Evolutionary conservation across 371 early-diverging fungal species (phyloP).

Genomic region (Mortierella sp.): DNA sequence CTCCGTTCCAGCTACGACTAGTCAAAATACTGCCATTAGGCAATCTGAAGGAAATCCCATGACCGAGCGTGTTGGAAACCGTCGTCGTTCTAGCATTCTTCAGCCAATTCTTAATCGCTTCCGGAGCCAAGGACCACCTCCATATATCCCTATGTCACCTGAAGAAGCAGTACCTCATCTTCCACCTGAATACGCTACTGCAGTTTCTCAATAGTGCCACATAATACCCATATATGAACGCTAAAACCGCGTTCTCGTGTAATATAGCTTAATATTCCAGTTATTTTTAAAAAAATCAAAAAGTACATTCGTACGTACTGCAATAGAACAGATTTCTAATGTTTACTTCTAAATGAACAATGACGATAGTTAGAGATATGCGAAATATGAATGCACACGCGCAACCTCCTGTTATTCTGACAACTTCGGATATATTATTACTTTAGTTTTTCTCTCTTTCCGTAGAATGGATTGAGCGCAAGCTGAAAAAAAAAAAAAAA

Average conservation of each 20-base stretch:
- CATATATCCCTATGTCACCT: constrained; percentile 24
- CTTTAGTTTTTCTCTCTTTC: no score
- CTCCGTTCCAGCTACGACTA: not conserved
- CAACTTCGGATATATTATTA: no score
- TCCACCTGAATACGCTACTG: constrained; percentile 30
- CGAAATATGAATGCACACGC: no score
- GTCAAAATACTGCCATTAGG: not conserved
- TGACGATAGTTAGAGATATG: no score
- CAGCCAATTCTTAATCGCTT: constrained; percentile 30
- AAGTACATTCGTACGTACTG: no score
- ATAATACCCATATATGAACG: not conserved
- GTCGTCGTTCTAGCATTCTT: constrained; percentile 14
- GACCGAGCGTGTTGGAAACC: constrained; percentile 1
- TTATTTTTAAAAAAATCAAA: no score
- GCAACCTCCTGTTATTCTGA: no score
- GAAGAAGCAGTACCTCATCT: constrained; percentile 40
- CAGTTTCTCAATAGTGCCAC: not conserved
- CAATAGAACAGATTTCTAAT: no score
- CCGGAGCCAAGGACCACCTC: constrained; percentile 54
- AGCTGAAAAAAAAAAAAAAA: no score
- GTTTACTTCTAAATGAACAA: no score
- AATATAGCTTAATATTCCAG: not conserved
- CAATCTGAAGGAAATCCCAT: not conserved
- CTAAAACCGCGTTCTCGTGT: not conserved
- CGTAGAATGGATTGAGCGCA: no score